Base-by-base conservation (phyloP, 2,329 filamentous ascomycete species). In the Xylariaceae sp. region DNA sequence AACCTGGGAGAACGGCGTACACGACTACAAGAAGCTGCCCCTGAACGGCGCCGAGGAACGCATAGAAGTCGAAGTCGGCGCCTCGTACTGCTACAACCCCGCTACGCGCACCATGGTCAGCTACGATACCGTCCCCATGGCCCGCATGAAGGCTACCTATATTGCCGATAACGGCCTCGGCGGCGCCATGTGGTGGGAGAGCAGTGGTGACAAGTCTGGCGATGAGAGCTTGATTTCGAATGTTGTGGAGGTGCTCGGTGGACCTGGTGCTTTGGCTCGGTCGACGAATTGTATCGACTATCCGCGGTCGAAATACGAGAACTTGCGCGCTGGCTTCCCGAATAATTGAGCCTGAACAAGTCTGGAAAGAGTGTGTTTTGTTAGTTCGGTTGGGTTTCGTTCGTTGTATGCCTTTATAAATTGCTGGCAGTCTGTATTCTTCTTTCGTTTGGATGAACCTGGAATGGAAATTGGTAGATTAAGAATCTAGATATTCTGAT, bases 111-210 rank as follows among this genome's bases (percentile, higher is more conserved):
- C 82, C 58, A 82, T 97, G 78, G 82, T 97, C 55, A 88, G 83
- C 49, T 97, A 96, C 71, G 89, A 92, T 71, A 93, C 85, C 1
- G 81, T 85, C 0, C 75, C 78, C 2, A 84, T 92, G 72, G 88
- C 86, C 2, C 77, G 78, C 65, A 72, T 76, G 65, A 97, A 97
- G 78, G 85, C 86, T 1, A 76, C 82, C 9, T 96, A 86, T 72
- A 83, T 97, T 70, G 82, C 79, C 69, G 72, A 82, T 17, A 77
- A 81, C 50, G 79, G 83, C 0, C 80, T 97, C 0, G 92, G 92
- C 1, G 93, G 93, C 15, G 90, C 83, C n/a, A 97, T 97, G 92
- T 97, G 91, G 91, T 96, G 92, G 92, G 92, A 97, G 76, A 90
- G 85, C 68, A 93, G 88, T 69, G 87, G 84, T 0, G 93, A 97